Evolutionary conservation across 2,329 filamentous ascomycete genomes (phyloP).

Genomic region (Sporothrix euskadiensis): DNA sequence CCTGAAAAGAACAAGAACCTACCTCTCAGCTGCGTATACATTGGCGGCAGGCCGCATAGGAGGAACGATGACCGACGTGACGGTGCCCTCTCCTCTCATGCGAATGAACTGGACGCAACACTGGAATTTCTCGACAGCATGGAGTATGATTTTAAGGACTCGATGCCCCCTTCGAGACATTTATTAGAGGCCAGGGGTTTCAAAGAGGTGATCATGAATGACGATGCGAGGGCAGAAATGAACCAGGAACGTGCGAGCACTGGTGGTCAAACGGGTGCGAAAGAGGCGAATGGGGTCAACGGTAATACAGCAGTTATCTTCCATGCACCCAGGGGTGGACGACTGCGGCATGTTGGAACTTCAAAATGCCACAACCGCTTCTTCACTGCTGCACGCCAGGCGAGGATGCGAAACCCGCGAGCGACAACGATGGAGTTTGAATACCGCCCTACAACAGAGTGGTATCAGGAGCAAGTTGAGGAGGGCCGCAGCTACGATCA

Average conservation of each 20-base stretch:
- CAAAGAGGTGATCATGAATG: slow-evolving; percentile 37
- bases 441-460: slow-evolving; percentile 52
- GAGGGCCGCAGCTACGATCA: slow-evolving; percentile 55
- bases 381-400: slow-evolving; percentile 42
- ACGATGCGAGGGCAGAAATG: neutral
- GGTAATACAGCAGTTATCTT: slow-evolving; percentile 44
- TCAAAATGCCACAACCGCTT: slow-evolving; percentile 49
- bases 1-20: slow-evolving; percentile 38
- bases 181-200: slow-evolving; percentile 43
- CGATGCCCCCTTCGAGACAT: slow-evolving; percentile 41
- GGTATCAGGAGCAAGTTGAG: slow-evolving; percentile 52
- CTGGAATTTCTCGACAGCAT: slow-evolving; percentile 42
- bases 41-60: slow-evolving; percentile 43
- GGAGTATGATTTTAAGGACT: slow-evolving; percentile 38
- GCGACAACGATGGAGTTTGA: slow-evolving; percentile 41
- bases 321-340: slow-evolving; percentile 46
- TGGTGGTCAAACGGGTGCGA: neutral
- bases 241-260: neutral
- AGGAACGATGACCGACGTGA: slow-evolving; percentile 22
- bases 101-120: slow-evolving; percentile 6
- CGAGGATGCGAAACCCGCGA: slow-evolving; percentile 32
- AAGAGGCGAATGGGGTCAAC: slow-evolving; percentile 25
- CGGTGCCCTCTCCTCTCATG: neutral
- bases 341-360: slow-evolving; percentile 17
- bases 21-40: slow-evolving; percentile 48